These are phyloP conservation scores for Hsuehochloa calcarea DNA, from an alignment of 176 grass and related monocot species.

Conservation along the genomic window DNA sequence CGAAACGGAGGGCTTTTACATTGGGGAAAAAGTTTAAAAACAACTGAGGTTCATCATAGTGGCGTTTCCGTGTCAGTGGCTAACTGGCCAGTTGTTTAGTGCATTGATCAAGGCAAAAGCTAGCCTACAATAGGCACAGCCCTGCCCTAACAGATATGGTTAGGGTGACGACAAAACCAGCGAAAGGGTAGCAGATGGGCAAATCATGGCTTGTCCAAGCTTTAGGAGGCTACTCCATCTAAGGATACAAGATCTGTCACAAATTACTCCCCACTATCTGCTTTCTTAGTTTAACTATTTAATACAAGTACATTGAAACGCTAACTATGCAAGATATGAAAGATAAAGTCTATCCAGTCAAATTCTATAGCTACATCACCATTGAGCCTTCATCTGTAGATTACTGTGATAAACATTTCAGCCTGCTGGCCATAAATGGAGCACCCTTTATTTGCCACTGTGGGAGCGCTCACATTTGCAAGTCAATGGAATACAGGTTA, in stretches of 20 bases:
- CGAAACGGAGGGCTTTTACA: slow-evolving; percentile 40
- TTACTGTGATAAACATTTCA: neutral
- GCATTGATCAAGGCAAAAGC: slow-evolving; percentile 26
- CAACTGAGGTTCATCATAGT: neutral
- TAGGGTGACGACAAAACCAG: slow-evolving; percentile 24
- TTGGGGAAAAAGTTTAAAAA: slow-evolving; percentile 15
- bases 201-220: slow-evolving; percentile 48
- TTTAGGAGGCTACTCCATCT: slow-evolving; percentile 53
- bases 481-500: slow-evolving; percentile 44
- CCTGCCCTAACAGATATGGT: slow-evolving; percentile 23
- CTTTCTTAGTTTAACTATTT: slow-evolving; percentile 46
- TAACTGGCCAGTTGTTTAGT: slow-evolving; percentile 34
- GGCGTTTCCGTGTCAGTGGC: neutral
- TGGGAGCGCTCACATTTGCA: neutral
- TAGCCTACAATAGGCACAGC: slow-evolving; percentile 23
- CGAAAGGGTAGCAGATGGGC: slow-evolving; percentile 15
- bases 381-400: slow-evolving; percentile 12
- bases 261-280: slow-evolving; percentile 2
- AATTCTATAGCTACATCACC: slow-evolving; percentile 26
- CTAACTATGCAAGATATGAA: neutral
- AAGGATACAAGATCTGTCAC: slow-evolving; percentile 57
- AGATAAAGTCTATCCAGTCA: slow-evolving; percentile 18
- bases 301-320: slow-evolving; percentile 32
- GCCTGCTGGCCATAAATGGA: neutral
- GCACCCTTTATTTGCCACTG: slow-evolving; percentile 22